These are phyloP conservation scores for Nepenthes mirabilis DNA, from an alignment of 148 eudicot species.

Conservation along the genomic window DNA sequence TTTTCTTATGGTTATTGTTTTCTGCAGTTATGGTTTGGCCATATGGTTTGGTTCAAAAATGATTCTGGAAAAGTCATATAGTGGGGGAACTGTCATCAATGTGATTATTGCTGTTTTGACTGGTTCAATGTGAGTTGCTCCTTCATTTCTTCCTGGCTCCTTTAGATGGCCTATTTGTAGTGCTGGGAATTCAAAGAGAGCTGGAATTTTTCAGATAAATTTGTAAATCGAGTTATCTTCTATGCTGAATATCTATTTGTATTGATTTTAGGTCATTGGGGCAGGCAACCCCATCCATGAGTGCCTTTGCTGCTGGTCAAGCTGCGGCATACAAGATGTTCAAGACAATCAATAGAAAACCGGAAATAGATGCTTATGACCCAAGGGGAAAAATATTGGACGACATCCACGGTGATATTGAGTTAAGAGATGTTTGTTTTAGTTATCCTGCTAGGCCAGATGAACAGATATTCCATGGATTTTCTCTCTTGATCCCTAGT, in stretches of 20 bases:
- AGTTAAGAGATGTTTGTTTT: slow-evolving; percentile 34
- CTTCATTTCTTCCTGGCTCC: too few relatives aligned
- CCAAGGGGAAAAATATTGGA: slow-evolving; percentile 24
- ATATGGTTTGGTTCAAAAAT: slow-evolving; percentile 61
- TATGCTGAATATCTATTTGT: background rate
- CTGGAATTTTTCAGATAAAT: slow-evolving; percentile 14
- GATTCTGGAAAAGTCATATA: slow-evolving; percentile 36
- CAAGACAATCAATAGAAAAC: slow-evolving; percentile 38
- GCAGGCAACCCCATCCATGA: slow-evolving; percentile 46
- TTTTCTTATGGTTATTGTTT: slow-evolving; percentile 18
- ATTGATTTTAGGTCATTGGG: slow-evolving; percentile 36
- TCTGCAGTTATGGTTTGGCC: slow-evolving; percentile 40
- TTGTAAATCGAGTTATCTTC: background rate
- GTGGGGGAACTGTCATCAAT: slow-evolving; percentile 45
- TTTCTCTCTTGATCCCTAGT: slow-evolving; percentile 37
- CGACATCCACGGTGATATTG: slow-evolving; percentile 43
- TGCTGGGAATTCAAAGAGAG: too few relatives aligned
- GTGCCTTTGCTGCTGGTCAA: slow-evolving; percentile 47
- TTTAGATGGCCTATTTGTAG: too few relatives aligned
- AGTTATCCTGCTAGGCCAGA: slow-evolving; percentile 53
- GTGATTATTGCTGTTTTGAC: slow-evolving; percentile 42
- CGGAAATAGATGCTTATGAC: slow-evolving; percentile 42
- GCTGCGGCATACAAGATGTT: slow-evolving; percentile 64
- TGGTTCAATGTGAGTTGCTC: slow-evolving; percentile 44
- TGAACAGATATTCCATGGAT: slow-evolving; percentile 42